Evolutionary conservation across 1,284 basidiomycete genomes (phyloP).

Genomic region (Laetiporus sulphureus): DNA sequence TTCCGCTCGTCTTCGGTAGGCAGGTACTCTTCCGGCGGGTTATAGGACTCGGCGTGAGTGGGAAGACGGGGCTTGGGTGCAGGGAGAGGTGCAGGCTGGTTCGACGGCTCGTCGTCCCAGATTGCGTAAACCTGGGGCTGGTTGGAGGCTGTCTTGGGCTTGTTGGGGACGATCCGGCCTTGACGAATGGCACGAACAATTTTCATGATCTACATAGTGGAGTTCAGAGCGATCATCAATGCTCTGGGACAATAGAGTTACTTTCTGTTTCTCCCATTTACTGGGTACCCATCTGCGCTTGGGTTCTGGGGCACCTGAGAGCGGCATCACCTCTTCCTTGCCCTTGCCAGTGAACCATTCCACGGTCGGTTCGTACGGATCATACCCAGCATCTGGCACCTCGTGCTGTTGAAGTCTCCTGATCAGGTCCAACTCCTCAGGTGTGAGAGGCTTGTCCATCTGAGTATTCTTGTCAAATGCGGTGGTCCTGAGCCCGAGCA

Average conservation of each 20-base stretch:
- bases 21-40: conserved; percentile 96
- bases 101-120: conserved; percentile 73
- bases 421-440: conserved; percentile 95
- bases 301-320: conserved; percentile 89
- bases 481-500: conserved; percentile 58
- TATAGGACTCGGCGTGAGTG: conserved; percentile 93
- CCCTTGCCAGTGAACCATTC: conserved; percentile 99
- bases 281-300: conserved; percentile 96
- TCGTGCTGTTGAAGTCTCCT: conserved; percentile 85
- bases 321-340: conserved; percentile 89
- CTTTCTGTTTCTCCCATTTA: conserved; percentile 99
- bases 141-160: conserved; percentile 67
- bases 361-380: conserved; percentile 89
- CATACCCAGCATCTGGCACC: conserved; percentile 85
- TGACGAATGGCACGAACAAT: conserved; percentile 97
- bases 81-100: conserved; percentile 76
- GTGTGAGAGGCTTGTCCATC: conserved; percentile 80
- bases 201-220: conserved; percentile 82
- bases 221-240: background rate
- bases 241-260: conserved; percentile 23
- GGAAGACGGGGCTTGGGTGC: conserved; percentile 92
- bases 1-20: conserved; percentile 83
- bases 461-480: conserved; percentile 90
- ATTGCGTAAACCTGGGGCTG: conserved; percentile 84
- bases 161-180: conserved; percentile 89